phyloP scores from a whole-genome alignment of 129 eudicot species.

The Lactuca saligna region DNA sequence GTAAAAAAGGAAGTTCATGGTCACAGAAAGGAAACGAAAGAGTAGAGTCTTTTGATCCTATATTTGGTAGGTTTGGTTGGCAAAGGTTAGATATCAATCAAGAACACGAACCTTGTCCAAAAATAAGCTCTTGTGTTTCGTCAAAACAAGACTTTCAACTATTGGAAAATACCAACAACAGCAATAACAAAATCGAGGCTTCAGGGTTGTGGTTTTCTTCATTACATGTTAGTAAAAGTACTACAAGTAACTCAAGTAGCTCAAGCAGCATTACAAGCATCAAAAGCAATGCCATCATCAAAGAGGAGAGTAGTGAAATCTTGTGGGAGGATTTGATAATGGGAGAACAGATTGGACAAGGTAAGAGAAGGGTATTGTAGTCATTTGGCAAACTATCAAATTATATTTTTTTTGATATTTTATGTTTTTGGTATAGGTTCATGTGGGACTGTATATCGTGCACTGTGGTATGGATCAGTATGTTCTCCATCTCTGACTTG shows the following conservation, averaged over 20 bases:
- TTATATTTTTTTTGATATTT: not conserved
- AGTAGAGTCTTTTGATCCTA: slow-evolving; percentile 36
- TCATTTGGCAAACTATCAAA: not conserved
- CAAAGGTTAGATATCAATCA: slow-evolving; percentile 53
- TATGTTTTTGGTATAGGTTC: slow-evolving; percentile 59
- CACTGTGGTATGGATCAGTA: slow-evolving; percentile 91
- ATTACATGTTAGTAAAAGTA: slow-evolving; percentile 43
- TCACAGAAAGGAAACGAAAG: slow-evolving; percentile 67
- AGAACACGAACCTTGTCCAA: slow-evolving; percentile 40
- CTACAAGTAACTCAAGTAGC: slow-evolving; percentile 65
- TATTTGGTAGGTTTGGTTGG: slow-evolving; percentile 59
- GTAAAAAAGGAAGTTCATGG: slow-evolving; percentile 50
- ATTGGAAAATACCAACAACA: slow-evolving; percentile 27
- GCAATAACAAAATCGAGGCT: slow-evolving; percentile 38
- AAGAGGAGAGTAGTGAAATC: slow-evolving; percentile 57
- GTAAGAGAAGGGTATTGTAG: slow-evolving; percentile 33
- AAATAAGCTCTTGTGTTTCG: slow-evolving; percentile 9
- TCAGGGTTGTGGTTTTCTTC: slow-evolving; percentile 60
- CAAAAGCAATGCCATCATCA: slow-evolving; percentile 44
- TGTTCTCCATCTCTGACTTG: slow-evolving; percentile 40
- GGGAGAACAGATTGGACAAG: slow-evolving; percentile 90
- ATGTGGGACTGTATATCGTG: slow-evolving; percentile 86
- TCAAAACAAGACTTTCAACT: slow-evolving; percentile 41
- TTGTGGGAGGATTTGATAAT: slow-evolving; percentile 80
- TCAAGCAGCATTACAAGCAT: slow-evolving; percentile 49